Conservation (phyloP, 2,329 filamentous ascomycete genomes). For the Fusarium clavum region DNA sequence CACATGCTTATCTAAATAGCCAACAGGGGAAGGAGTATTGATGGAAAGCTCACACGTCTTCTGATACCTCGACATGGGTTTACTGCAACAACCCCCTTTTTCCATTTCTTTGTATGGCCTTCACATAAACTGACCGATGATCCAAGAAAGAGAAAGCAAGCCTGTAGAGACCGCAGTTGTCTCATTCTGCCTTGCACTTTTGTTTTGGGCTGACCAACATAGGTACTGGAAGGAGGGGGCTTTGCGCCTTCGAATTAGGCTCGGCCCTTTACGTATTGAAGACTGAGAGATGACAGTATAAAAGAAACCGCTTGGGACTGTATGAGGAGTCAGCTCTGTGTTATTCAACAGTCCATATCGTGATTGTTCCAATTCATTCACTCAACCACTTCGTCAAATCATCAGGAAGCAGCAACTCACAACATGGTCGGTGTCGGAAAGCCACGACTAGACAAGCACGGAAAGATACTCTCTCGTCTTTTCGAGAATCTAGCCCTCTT, state of each 20-base stretch:
- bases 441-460: constrained; percentile 31
- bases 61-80: background rate
- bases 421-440: constrained; percentile 25
- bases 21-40: background rate
- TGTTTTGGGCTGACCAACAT: constrained; percentile 20
- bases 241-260: background rate
- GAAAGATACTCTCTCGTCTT: constrained; percentile 31
- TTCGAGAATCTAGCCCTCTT: constrained; percentile 41
- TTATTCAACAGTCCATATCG: background rate
- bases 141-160: background rate
- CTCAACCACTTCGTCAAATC: background rate
- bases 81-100: background rate
- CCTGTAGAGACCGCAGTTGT: background rate
- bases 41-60: background rate
- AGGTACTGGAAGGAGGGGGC: background rate
- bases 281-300: background rate
- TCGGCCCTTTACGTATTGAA: background rate
- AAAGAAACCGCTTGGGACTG: background rate
- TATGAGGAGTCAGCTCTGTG: too few relatives aligned
- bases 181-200: constrained; percentile 7
- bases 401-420: background rate
- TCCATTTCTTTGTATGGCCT: background rate
- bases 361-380: background rate
- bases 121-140: background rate
- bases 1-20: background rate